Conservation (phyloP, 176 grass and related monocot species). For the Oryza coarctata region DNA sequence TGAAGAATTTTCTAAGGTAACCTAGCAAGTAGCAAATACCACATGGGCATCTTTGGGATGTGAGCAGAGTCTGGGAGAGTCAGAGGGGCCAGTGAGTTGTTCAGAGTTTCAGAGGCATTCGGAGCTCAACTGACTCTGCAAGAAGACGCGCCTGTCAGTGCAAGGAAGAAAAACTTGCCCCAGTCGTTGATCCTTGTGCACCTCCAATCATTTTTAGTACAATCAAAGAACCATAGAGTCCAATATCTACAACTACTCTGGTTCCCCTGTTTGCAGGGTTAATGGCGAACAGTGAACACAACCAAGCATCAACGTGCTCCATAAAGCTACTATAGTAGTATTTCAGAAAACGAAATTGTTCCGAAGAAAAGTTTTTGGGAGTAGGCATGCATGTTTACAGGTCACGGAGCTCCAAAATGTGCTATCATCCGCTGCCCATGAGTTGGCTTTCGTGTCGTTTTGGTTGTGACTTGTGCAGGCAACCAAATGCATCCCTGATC, state of each 20-base stretch:
- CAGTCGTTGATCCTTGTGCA: slow-evolving; percentile 21
- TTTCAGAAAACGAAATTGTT: neutral
- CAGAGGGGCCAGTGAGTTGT: neutral
- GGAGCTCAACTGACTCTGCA: neutral
- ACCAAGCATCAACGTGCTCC: neutral
- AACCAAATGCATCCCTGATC: neutral
- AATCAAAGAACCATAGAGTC: neutral
- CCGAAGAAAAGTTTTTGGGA: neutral
- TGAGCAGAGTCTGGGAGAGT: slow-evolving; percentile 5
- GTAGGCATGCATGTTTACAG: neutral
- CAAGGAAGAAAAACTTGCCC: slow-evolving; percentile 25
- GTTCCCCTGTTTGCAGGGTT: neutral
- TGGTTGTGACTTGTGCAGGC: neutral
- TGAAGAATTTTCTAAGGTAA: slow-evolving; percentile 4
- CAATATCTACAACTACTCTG: neutral
- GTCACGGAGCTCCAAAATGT: neutral
- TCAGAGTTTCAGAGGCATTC: slow-evolving; percentile 1
- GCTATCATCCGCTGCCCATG: slow-evolving; percentile 21
- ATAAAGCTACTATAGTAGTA: neutral
- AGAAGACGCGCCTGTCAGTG: slow-evolving; percentile 22
- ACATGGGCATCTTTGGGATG: slow-evolving; percentile 36
- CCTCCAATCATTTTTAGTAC: slow-evolving; percentile 33
- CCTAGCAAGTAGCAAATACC: neutral
- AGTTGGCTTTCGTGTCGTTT: slow-evolving; percentile 38
- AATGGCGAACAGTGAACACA: neutral